Percentiles rank a stretch among this genome's conserved stretches.
Evolutionary conservation across 495 filamentous ascomycete species (phyloP).

Genomic region (Lasiosphaeria hispida): DNA sequence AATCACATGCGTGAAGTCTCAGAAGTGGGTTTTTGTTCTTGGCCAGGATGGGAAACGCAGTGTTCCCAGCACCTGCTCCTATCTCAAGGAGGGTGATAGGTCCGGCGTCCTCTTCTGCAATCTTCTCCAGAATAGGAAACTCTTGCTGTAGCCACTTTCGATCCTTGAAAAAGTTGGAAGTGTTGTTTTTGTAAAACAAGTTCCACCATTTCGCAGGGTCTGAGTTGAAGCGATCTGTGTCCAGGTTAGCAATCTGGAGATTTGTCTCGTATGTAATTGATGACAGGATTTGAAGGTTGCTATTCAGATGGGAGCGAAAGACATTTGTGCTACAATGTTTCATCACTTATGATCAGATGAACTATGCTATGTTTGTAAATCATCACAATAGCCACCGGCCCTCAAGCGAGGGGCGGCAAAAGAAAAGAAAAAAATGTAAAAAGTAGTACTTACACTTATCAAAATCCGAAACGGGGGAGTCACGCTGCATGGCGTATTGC

Average conservation of each 20-base stretch:
- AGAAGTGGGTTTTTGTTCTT: constrained; percentile 77
- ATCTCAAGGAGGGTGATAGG: constrained; percentile 74
- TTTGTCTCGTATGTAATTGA: constrained; percentile 4
- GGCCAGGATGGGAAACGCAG: constrained; percentile 81
- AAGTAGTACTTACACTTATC: constrained; percentile 59
- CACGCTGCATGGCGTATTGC: constrained; percentile 80
- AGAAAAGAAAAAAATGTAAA: constrained; percentile 17
- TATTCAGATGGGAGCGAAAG: constrained; percentile 66
- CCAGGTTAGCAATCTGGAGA: constrained; percentile 33
- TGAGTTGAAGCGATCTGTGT: constrained; percentile 70
- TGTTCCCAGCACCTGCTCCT: constrained; percentile 94
- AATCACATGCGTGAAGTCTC: constrained; percentile 87
- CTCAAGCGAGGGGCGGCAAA: background rate
- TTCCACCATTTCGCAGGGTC: constrained; percentile 97
- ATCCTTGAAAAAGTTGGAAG: constrained; percentile 96
- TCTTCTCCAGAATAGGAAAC: constrained; percentile 75
- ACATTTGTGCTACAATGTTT: constrained; percentile 50
- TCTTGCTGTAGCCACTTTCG: constrained; percentile 95
- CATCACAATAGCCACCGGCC: constrained; percentile 44
- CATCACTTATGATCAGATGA: constrained; percentile 56
- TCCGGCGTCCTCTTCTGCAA: constrained; percentile 62
- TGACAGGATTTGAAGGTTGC: constrained; percentile 7
- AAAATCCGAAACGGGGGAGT: constrained; percentile 79
- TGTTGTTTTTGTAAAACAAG: constrained; percentile 93
- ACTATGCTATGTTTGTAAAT: constrained; percentile 58